phyloP scores from a whole-genome alignment of 805 yeast species.

The Saturnispora sanitii region DNA sequence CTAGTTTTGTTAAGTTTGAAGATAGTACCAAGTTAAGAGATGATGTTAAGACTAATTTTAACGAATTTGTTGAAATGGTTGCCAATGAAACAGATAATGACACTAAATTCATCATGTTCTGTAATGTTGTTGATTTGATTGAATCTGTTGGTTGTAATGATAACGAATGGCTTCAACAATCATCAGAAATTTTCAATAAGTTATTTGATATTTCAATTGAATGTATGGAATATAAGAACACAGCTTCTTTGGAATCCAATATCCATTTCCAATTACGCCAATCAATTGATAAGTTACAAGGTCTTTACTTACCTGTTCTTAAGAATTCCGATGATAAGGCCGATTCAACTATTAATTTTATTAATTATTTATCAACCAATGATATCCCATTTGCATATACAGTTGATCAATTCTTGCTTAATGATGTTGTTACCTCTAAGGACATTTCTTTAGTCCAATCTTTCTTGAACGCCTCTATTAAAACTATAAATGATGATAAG shows the following conservation, averaged over 20 bases:
- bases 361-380: conserved; percentile 36
- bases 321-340: conserved; percentile 12
- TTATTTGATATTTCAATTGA: conserved; percentile 35
- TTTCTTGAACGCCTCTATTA: conserved; percentile 44
- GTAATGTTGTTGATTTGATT: conserved; percentile 63
- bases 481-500: conserved; percentile 37
- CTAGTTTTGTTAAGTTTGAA: conserved; percentile 49
- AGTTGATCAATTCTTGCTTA: conserved; percentile 50
- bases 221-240: conserved; percentile 32
- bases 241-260: conserved; percentile 42
- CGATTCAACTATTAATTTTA: conserved; percentile 31
- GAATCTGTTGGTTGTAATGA: conserved; percentile 37
- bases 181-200: conserved; percentile 35
- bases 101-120: conserved; percentile 51
- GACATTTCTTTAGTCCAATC: conserved; percentile 38
- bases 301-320: conserved; percentile 29
- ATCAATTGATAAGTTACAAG: conserved; percentile 54
- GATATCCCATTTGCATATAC: conserved; percentile 36
- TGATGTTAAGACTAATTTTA: conserved; percentile 44
- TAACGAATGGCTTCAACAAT: conserved; percentile 47
- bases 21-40: conserved; percentile 49
- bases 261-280: conserved; percentile 64
- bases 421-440: conserved; percentile 40
- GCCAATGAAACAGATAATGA: conserved; percentile 41
- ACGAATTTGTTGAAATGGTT: conserved; percentile 36